Percentiles rank a stretch among this genome's conserved stretches.
Conservation (phyloP, 768 basidiomycete species). For the Tylopilus balloui region DNA sequence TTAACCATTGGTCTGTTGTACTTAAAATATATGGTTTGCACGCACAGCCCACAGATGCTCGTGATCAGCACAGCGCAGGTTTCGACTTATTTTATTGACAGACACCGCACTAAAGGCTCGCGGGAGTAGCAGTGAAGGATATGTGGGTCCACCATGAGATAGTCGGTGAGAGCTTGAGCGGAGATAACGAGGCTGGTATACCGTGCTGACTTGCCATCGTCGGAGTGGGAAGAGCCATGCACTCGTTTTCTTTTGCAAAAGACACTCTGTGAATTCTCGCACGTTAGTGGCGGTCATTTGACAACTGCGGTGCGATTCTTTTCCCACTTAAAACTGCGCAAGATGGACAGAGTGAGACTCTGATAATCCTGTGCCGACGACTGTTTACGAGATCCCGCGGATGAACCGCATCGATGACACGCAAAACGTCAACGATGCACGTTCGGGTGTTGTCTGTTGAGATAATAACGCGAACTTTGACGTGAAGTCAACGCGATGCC, state of each 20-base stretch:
- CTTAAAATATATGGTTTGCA: not conserved
- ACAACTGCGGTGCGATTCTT: too few relatives aligned
- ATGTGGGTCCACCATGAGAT: not conserved
- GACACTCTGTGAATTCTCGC: too few relatives aligned
- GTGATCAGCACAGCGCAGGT: not conserved
- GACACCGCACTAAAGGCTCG: slow-evolving; percentile 13
- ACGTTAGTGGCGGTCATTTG: too few relatives aligned
- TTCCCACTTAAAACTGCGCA: not conserved
- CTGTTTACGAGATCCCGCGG: not conserved
- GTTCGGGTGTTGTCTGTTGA: not conserved
- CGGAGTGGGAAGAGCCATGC: not conserved
- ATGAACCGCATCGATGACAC: too few relatives aligned
- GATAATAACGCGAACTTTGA: not conserved
- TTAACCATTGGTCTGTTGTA: not conserved
- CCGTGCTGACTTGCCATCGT: too few relatives aligned
- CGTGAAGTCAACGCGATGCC: not conserved
- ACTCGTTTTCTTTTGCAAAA: not conserved
- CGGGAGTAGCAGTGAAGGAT: slow-evolving; percentile 7
- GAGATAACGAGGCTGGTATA: too few relatives aligned
- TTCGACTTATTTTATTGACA: not conserved
- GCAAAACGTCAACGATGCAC: too few relatives aligned
- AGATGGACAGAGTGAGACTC: not conserved
- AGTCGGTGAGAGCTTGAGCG: not conserved
- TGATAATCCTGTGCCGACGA: not conserved
- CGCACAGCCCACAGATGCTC: not conserved